A percentile compares a stretch with the other conserved stretches of the same genome.
phyloP scores from a whole-genome alignment of 306 rosid genomes.

The Castanea crenata region DNA sequence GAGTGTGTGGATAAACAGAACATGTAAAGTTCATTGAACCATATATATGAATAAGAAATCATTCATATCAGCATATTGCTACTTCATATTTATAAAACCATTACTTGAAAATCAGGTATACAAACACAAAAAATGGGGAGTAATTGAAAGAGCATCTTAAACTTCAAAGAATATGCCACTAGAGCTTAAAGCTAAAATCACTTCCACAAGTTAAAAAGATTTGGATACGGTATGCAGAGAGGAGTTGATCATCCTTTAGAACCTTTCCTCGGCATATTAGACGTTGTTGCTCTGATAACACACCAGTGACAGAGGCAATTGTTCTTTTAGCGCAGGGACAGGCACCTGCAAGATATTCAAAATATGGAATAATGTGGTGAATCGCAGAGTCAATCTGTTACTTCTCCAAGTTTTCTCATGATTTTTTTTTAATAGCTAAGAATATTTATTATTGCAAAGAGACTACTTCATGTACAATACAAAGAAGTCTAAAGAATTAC shows the following conservation, averaged over 20 bases:
- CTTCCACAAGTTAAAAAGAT: background rate
- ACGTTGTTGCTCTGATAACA: slow-evolving; percentile 57
- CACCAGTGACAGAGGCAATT: slow-evolving; percentile 67
- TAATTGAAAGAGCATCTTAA: background rate
- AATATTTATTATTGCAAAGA: too few species aligned
- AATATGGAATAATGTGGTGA: background rate
- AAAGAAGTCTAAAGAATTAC: too few species aligned
- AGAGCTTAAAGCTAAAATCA: background rate
- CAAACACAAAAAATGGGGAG: background rate
- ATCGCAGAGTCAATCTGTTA: slow-evolving; percentile 2
- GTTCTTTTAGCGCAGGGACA: slow-evolving; percentile 63
- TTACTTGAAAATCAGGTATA: too few species aligned
- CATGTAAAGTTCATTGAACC: background rate
- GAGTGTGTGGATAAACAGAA: background rate
- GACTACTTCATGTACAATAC: too few species aligned
- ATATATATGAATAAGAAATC: background rate
- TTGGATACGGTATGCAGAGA: slow-evolving; percentile 69
- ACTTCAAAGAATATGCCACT: background rate
- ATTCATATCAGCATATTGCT: background rate
- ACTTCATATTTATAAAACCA: too few species aligned
- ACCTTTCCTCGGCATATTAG: slow-evolving; percentile 71
- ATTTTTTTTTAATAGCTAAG: background rate
- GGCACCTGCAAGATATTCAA: slow-evolving; percentile 72
- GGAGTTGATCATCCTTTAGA: slow-evolving; percentile 63
- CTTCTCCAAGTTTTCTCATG: slow-evolving; percentile 3